Evolutionary conservation across 225 moss, liverwort and hornwort species (phyloP).

Genomic region (Anthoceros angustus): DNA sequence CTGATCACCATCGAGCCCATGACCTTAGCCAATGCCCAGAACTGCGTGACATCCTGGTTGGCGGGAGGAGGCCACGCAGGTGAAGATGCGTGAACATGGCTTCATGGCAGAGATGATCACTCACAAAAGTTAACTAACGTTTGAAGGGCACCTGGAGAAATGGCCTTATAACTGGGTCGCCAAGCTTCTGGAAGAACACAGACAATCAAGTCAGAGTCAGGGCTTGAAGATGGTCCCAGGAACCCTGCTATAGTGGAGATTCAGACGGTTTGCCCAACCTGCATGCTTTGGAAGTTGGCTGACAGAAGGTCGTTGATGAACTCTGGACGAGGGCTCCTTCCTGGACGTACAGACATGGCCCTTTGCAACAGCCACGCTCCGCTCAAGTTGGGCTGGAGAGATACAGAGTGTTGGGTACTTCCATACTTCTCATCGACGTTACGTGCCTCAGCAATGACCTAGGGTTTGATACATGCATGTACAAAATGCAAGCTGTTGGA

Average conservation of each 20-base stretch:
- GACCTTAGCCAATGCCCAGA: slow-evolving; percentile 61
- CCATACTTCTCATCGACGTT: not conserved
- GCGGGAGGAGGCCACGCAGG: not conserved
- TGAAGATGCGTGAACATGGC: slow-evolving; percentile 7
- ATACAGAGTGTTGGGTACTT: slow-evolving; percentile 11
- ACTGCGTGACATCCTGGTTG: slow-evolving; percentile 79
- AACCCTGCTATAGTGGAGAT: not conserved
- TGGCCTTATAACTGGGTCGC: slow-evolving; percentile 72
- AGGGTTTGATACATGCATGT: not conserved
- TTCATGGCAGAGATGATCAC: not conserved
- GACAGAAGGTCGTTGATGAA: slow-evolving; percentile 88
- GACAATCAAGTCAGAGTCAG: not conserved
- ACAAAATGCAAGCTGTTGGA: not conserved
- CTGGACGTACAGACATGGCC: slow-evolving; percentile 78
- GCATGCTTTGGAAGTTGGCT: slow-evolving; percentile 76
- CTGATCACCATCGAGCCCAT: slow-evolving; percentile 50
- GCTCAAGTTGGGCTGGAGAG: slow-evolving; percentile 82
- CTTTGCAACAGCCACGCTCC: slow-evolving; percentile 91
- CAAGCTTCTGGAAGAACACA: slow-evolving; percentile 49
- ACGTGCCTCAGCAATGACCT: not conserved
- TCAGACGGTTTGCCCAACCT: slow-evolving; percentile 17
- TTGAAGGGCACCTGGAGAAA: slow-evolving; percentile 49
- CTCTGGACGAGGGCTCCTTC: slow-evolving; percentile 46
- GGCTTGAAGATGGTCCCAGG: not conserved
- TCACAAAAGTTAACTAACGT: not conserved